Evolutionary conservation across 768 basidiomycete genomes (phyloP), one percentile per base, ranked within the genome.

Genomic region (Pleurotus salmoneostramineus): DNA sequence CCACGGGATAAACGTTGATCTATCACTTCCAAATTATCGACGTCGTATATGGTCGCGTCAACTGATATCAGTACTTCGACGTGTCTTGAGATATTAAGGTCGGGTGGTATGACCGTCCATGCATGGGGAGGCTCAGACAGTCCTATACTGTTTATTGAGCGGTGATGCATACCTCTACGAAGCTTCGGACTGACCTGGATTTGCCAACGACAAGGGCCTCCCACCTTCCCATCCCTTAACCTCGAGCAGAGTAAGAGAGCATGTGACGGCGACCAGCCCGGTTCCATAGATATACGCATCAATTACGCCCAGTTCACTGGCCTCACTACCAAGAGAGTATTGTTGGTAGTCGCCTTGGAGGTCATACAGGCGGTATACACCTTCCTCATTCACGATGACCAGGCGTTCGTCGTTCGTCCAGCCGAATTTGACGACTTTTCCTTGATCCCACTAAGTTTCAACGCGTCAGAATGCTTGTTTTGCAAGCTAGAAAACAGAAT

Each of bases 101-200:
- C 94, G 0, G 95, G 94, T 1, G 93, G 90, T 48, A 99, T 88
- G 52, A 95, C 78, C 3, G 88, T 81, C 96, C 95, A 98, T 6
- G 92, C 79, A 63, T 83, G 77, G 0, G 93, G 94, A 1, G 88
- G 88, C 63, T 89, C 85, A 4, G 82, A 78, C n/a, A 97, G 68
- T 36, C 82, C 93, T 91, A 59, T 45, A 11, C 12, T 15, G 44
- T 43, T 57, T 63, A 42, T 43, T 60, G 57, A 56, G 27, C 46
- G n/a, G 10, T 57, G 10, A 31, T 57, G 54, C 51, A 21, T 33
- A 3, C 40, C 31, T 48, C 51, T 27, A 7, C 17, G 36, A 14
- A 42, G 36, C 43, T 40, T 45, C 5, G 42, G 50, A 74, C 84
- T 64, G 65, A 92, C 94, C 84, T 65, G 90, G 82, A 67, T 82